A percentile compares a stretch with the other conserved stretches of the same genome.
These are phyloP conservation scores for Solanum verrucosum DNA, from an alignment of 257 asterid species.

Conservation along the genomic window DNA sequence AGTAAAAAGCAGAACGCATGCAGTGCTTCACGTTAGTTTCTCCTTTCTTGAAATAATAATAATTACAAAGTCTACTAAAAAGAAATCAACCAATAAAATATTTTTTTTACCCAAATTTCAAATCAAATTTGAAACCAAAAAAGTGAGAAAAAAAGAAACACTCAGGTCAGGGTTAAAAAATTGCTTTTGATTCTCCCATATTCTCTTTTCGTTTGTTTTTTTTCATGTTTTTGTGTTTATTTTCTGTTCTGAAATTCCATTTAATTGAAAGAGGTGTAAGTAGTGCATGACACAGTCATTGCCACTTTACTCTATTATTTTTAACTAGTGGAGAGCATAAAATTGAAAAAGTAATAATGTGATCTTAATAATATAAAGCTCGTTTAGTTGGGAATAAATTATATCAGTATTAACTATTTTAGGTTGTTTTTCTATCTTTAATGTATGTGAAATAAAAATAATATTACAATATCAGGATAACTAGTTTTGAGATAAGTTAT, in stretches of 20 bases:
- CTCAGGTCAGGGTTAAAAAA: background rate
- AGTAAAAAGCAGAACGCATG: background rate
- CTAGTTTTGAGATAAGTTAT: background rate
- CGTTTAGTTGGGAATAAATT: background rate
- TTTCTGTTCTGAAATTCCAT: background rate
- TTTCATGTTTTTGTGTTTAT: background rate
- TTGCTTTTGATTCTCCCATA: background rate
- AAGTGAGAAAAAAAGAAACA: background rate
- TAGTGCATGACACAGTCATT: background rate
- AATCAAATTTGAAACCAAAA: background rate
- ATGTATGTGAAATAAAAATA: background rate
- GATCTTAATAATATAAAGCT: too few relatives aligned
- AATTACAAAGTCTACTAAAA: background rate
- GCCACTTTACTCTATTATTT: background rate
- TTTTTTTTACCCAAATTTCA: background rate
- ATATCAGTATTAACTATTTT: too few relatives aligned
- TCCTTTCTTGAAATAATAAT: background rate
- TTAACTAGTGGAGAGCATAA: background rate
- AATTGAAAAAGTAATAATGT: background rate
- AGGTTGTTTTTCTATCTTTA: too few relatives aligned
- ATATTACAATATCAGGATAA: too few relatives aligned
- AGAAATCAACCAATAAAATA: background rate
- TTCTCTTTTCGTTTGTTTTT: background rate
- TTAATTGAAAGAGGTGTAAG: background rate
- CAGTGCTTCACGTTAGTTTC: background rate